Base-by-base conservation (phyloP, 257 asterid species). In the Capsicum chinense region DNA sequence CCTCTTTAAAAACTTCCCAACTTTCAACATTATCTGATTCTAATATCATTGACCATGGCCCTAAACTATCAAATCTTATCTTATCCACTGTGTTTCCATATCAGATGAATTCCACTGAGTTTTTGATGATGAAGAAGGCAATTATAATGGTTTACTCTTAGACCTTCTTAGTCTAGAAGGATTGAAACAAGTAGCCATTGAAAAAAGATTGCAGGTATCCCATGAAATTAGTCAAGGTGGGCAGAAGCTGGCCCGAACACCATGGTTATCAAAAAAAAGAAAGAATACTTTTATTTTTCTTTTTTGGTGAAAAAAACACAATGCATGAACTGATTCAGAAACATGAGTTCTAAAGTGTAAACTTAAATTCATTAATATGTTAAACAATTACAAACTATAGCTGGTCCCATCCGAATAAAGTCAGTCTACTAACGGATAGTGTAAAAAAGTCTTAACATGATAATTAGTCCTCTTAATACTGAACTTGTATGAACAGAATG, bases 11-110 rank as follows among this genome's bases (percentile, higher is more conserved):
- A 5, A 89, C 92, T 26, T 93, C 99, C 98, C 98, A 92, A 0
- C 89, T 92, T 80, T 97, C 99, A 17, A 92, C 87, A 84, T 93
- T 94, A 83, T 93, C 99, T 5, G 98, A 93, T 14, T 96, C 99
- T 83, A 97, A 79, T 59, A 97, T 93, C 99, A 95, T 95, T 33
- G 98, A 95, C 99, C 99, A 97, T 33, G 99, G 95, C 57, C 95
- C 98, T 66, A 95, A 70, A 86, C 99, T 97, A 88, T 97, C 99
- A 86, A 93, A 91, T 76, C 98, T 90, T 89, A 88, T 97, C 89
- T 92, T 88, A 64, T 95, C 98, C 98, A 96, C 92, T 86, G 82
- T 91, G 82, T 91, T 35, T 89, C 90, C 5, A 69, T 74, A 16
- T 91, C 93, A 39, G 56, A 66, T 14, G 81, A 70, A 84, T 86